Percentiles rank a stretch among this genome's conserved stretches.
Evolutionary conservation across 78 protist genomes (phyloP).

Genomic region (Dictyostelium brefeldianum): DNA sequence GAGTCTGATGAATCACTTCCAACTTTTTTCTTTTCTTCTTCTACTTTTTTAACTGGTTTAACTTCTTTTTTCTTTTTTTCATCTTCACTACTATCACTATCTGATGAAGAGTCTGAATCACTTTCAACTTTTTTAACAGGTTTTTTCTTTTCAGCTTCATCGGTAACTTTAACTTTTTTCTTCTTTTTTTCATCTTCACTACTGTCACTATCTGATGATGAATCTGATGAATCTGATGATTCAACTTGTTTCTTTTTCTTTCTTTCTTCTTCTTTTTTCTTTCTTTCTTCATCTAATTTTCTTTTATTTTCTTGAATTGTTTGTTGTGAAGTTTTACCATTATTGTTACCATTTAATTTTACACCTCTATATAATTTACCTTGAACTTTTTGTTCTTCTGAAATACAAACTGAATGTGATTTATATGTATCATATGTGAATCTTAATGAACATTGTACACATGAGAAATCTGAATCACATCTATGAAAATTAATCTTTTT

Average conservation of each 20-base stretch:
- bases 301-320: neutral
- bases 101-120: neutral
- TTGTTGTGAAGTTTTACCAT: conserved; percentile 34
- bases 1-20: conserved; percentile 10
- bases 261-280: neutral
- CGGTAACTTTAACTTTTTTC: neutral
- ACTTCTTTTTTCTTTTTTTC: neutral
- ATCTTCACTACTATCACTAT: neutral
- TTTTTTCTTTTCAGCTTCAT: neutral
- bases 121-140: neutral
- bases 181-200: conserved; percentile 16
- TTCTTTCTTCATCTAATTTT: conserved; percentile 15
- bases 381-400: conserved; percentile 46
- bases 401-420: conserved; percentile 13
- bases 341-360: neutral
- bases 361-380: conserved; percentile 34
- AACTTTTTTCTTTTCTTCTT: neutral
- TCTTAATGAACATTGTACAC: conserved; percentile 27
- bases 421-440: neutral
- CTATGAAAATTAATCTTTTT: conserved; percentile 3
- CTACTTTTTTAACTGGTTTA: neutral
- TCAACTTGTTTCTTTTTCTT: neutral
- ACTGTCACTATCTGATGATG: neutral
- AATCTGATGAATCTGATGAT: neutral
- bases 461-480: conserved; percentile 22